A percentile compares a stretch with the other conserved stretches of the same genome.
Conservation (phyloP, 257 asterid species). For the Solanum phureja region DNA sequence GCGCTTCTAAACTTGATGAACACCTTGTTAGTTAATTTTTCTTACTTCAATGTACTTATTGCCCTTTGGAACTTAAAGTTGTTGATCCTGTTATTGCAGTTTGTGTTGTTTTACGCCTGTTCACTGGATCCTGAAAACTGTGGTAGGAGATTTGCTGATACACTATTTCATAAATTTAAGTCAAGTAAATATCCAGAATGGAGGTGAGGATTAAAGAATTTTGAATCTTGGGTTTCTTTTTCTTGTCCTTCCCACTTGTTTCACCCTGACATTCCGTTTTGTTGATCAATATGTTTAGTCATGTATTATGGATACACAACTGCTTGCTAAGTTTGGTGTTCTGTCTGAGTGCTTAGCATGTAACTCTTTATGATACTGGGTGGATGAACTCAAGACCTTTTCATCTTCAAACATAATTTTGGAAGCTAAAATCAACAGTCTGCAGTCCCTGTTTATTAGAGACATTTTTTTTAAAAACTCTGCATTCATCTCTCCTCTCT, state of each 20-base stretch:
- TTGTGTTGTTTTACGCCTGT: slow-evolving; percentile 88
- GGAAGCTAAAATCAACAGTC: neutral
- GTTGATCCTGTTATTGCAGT: slow-evolving; percentile 37
- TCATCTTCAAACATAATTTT: neutral
- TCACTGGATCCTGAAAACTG: slow-evolving; percentile 87
- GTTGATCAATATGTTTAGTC: neutral
- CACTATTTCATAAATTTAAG: slow-evolving; percentile 45
- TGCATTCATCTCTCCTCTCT: neutral
- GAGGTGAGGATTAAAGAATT: slow-evolving; percentile 44
- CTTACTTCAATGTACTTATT: neutral
- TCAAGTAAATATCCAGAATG: slow-evolving; percentile 34
- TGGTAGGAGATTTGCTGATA: slow-evolving; percentile 46
- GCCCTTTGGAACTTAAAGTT: neutral
- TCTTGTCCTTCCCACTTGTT: neutral
- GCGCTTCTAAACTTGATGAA: neutral
- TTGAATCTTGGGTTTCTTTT: neutral
- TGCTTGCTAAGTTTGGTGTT: neutral
- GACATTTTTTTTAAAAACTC: neutral
- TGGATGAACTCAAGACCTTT: neutral
- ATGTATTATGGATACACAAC: neutral
- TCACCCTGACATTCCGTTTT: neutral
- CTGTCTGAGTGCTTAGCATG: neutral
- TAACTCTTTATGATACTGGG: neutral
- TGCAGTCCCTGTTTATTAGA: neutral
- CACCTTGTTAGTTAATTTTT: neutral